Conservation (phyloP, 306 rosid species). For the Lupinus albus region DNA sequence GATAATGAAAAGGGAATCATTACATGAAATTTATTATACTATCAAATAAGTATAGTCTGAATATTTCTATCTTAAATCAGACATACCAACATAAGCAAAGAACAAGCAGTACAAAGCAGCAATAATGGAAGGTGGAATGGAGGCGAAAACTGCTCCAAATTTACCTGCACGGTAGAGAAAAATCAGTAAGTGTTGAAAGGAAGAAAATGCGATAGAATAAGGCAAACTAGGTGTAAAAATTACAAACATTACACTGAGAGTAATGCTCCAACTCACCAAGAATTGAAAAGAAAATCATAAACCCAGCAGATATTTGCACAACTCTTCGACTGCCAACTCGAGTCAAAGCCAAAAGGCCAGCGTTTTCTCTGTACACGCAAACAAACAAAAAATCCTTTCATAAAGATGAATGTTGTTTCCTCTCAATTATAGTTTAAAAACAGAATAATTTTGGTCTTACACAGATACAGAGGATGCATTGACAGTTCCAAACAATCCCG, state of each 20-base stretch:
- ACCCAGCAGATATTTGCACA: slow-evolving; percentile 97
- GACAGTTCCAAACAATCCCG: slow-evolving; percentile 91
- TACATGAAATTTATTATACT: slow-evolving; percentile 6
- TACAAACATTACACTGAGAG: neutral
- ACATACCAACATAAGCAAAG: slow-evolving; percentile 96
- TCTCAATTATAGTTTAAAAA: slow-evolving; percentile 15
- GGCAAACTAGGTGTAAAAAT: slow-evolving; percentile 11
- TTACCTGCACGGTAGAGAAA: slow-evolving; percentile 60
- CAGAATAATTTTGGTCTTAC: slow-evolving; percentile 57
- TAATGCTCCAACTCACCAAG: slow-evolving; percentile 63
- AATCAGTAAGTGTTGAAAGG: neutral
- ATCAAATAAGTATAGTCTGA: slow-evolving; percentile 19
- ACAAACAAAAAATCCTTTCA: slow-evolving; percentile 39
- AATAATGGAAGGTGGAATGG: slow-evolving; percentile 86
- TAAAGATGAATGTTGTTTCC: slow-evolving; percentile 29
- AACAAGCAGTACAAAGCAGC: slow-evolving; percentile 95
- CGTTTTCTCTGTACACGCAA: slow-evolving; percentile 72
- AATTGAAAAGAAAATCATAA: slow-evolving; percentile 97
- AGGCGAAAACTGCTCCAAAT: slow-evolving; percentile 95
- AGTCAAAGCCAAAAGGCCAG: slow-evolving; percentile 94
- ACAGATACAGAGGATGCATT: slow-evolving; percentile 93
- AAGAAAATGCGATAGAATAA: slow-evolving; percentile 1
- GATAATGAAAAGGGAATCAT: slow-evolving; percentile 1
- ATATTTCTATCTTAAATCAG: slow-evolving; percentile 9
- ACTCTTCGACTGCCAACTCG: slow-evolving; percentile 97